Percentiles rank a stretch among this genome's conserved stretches.
phyloP scores from a whole-genome alignment of 2,329 filamentous ascomycete genomes.

The Xylariaceae sp. region DNA sequence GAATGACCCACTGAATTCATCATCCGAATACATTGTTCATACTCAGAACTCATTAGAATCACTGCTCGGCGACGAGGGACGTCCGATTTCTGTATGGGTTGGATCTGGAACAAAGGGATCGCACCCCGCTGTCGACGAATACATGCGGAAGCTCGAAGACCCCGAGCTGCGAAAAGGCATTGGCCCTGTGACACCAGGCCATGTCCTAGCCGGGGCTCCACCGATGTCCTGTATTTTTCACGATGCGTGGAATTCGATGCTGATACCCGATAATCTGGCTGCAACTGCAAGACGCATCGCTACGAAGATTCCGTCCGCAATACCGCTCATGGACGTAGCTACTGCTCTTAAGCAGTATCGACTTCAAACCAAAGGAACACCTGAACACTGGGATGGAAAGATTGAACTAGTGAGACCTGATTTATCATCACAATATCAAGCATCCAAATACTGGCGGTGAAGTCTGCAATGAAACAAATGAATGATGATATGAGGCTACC shows the following conservation, averaged over 20 bases:
- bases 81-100: constrained; percentile 43
- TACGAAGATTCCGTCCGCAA: constrained; percentile 1
- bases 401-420: constrained; percentile 26
- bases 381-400: constrained; percentile 28
- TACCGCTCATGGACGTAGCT: constrained; percentile 25
- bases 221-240: constrained; percentile 42
- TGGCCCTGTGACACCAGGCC: constrained; percentile 45
- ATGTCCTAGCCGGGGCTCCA: constrained; percentile 49
- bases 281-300: constrained; percentile 1
- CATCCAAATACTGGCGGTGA: constrained; percentile 24
- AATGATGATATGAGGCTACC: no score
- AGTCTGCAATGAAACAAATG: no score
- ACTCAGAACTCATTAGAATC: constrained; percentile 24
- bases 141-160: constrained; percentile 43
- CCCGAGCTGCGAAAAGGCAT: constrained; percentile 33
- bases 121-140: constrained; percentile 41
- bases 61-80: constrained; percentile 26
- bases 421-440: constrained; percentile 17
- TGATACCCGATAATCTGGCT: constrained; percentile 33
- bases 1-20: constrained; percentile 32
- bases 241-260: constrained; percentile 49
- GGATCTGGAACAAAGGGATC: constrained; percentile 34
- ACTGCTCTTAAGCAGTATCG: constrained; percentile 30
- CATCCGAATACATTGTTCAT: constrained; percentile 26
- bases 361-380: constrained; percentile 21